A percentile compares a stretch with the other conserved stretches of the same genome.
Conservation (phyloP, 768 basidiomycete genomes). For the Tricholoma terreum region DNA sequence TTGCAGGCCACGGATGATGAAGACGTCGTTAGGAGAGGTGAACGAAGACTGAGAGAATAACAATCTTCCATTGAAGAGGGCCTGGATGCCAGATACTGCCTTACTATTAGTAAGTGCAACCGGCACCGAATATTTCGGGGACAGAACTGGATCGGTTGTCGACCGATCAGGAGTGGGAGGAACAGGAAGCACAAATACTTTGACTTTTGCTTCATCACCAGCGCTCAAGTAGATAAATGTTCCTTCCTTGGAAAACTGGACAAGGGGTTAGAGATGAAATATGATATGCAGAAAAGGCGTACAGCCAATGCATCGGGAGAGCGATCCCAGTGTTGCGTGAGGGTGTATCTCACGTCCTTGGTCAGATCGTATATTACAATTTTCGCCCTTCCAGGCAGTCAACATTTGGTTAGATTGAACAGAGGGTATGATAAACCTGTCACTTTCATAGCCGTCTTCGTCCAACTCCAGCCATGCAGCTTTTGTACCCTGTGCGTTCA, state of each 20-base stretch:
- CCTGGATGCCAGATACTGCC: slow-evolving; percentile 58
- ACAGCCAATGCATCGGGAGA: slow-evolving; percentile 64
- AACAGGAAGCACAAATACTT: slow-evolving; percentile 67
- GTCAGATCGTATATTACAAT: slow-evolving; percentile 76
- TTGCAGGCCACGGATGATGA: slow-evolving; percentile 51
- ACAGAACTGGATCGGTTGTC: slow-evolving; percentile 48
- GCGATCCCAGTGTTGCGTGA: slow-evolving; percentile 85
- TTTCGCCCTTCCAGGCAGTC: slow-evolving; percentile 48
- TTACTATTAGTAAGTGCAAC: slow-evolving; percentile 55
- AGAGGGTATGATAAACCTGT: slow-evolving; percentile 45
- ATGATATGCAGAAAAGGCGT: slow-evolving; percentile 19
- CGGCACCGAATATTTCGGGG: slow-evolving; percentile 49
- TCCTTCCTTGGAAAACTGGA: slow-evolving; percentile 73
- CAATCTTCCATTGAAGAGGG: slow-evolving; percentile 57
- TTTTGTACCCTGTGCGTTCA: slow-evolving; percentile 64
- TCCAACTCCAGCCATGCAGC: slow-evolving; percentile 88
- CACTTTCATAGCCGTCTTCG: slow-evolving; percentile 86
- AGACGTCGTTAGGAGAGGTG: slow-evolving; percentile 78
- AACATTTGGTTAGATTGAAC: background rate
- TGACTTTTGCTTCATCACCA: slow-evolving; percentile 75
- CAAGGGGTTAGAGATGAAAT: slow-evolving; percentile 5
- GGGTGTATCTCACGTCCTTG: slow-evolving; percentile 62
- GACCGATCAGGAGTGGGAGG: slow-evolving; percentile 58
- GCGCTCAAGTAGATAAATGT: slow-evolving; percentile 68
- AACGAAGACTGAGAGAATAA: slow-evolving; percentile 74